These are phyloP conservation scores for Citrus australasica DNA, from an alignment of 345 rosid genomes.

Conservation along the genomic window DNA sequence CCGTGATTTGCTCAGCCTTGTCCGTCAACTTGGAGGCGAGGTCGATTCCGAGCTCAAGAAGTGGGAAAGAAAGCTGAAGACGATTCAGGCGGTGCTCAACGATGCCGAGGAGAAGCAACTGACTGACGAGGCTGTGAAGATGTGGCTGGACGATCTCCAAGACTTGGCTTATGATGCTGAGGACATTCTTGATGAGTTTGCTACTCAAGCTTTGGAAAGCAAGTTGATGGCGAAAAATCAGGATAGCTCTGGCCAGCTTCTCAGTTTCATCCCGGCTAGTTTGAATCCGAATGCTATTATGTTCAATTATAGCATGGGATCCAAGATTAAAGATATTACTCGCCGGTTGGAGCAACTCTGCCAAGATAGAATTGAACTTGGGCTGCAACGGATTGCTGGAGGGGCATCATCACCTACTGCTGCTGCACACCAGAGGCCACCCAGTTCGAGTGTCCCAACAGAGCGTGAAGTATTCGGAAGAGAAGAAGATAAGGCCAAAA, in stretches of 20 bases:
- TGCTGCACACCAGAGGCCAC: not conserved
- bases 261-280: too few relatives aligned
- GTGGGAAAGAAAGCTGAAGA: not conserved
- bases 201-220: too few relatives aligned
- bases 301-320: not conserved
- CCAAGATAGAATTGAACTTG: not conserved
- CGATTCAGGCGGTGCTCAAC: not conserved
- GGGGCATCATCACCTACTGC: not conserved
- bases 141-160: not conserved
- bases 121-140: not conserved
- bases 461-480: not conserved
- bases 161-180: slow-evolving; percentile 4
- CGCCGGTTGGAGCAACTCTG: not conserved
- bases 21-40: too few relatives aligned
- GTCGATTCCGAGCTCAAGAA: too few relatives aligned
- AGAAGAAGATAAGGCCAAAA: not conserved
- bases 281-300: not conserved
- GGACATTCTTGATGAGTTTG: not conserved
- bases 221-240: too few relatives aligned
- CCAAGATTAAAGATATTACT: not conserved
- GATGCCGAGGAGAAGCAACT: not conserved
- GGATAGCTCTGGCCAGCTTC: too few relatives aligned
- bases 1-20: too few relatives aligned
- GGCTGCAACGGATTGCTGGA: not conserved
- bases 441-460: not conserved